Evolutionary conservation across 1,284 basidiomycete species (phyloP).

Genomic region (Cryptococcus neoformans): DNA sequence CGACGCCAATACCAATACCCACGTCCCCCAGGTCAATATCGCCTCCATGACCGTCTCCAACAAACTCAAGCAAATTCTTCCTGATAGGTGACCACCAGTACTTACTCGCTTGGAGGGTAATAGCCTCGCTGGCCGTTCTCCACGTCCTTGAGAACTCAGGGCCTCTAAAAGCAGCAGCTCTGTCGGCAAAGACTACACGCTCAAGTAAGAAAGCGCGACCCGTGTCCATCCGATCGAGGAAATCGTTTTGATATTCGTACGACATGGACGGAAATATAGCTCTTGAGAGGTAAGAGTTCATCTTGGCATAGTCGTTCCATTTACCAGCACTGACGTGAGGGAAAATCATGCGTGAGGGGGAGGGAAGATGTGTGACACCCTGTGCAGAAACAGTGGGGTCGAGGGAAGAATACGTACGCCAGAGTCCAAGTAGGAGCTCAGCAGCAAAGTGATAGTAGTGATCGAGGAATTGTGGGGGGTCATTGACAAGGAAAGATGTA

Average conservation of each 20-base stretch:
- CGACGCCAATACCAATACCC: constrained; percentile 17
- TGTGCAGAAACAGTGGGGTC: constrained; percentile 63
- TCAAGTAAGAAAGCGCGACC: constrained; percentile 71
- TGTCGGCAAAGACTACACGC: constrained; percentile 75
- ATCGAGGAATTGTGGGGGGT: constrained; percentile 73
- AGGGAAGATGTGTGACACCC: constrained; percentile 63
- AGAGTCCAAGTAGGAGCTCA: constrained; percentile 82
- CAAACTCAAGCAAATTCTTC: constrained; percentile 66
- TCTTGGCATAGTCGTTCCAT: constrained; percentile 79
- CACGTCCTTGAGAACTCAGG: constrained; percentile 65
- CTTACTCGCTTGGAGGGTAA: constrained; percentile 65
- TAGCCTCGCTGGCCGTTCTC: constrained; percentile 69
- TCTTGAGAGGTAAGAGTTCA: constrained; percentile 66
- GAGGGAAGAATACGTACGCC: constrained; percentile 78
- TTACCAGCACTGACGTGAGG: constrained; percentile 65
- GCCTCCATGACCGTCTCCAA: constrained; percentile 53
- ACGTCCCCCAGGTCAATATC: constrained; percentile 39
- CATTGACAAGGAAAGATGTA: constrained; percentile 61
- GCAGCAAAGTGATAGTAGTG: constrained; percentile 58
- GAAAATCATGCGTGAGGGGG: constrained; percentile 70
- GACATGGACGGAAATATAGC: constrained; percentile 68
- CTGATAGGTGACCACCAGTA: constrained; percentile 80
- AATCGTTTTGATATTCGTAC: constrained; percentile 58
- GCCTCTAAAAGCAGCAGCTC: constrained; percentile 72
- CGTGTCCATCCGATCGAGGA: constrained; percentile 60